A percentile compares a stretch with the other conserved stretches of the same genome.
These are phyloP conservation scores for Aristolochia contorta DNA, from an alignment of 164 flowering plant genomes.

Conservation along the genomic window DNA sequence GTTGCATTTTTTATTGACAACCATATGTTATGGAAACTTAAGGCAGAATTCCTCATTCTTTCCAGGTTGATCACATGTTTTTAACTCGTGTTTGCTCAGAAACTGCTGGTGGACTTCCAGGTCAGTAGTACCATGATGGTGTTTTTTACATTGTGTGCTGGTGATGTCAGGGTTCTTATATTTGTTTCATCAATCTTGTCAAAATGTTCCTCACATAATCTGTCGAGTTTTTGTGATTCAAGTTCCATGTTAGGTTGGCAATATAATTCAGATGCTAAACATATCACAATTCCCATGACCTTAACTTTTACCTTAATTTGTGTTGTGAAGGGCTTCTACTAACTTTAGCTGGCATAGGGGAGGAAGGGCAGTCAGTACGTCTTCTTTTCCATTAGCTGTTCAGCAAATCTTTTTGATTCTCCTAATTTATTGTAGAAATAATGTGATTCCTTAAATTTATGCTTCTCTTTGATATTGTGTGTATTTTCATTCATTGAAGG, in stretches of 20 bases:
- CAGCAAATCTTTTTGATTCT: background rate
- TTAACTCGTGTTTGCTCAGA: conserved; percentile 97
- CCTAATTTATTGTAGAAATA: too few relatives aligned
- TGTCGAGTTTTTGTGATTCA: background rate
- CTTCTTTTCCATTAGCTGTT: background rate
- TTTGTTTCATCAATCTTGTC: too few relatives aligned
- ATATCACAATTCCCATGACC: too few relatives aligned
- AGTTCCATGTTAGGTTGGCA: background rate
- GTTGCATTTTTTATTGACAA: background rate
- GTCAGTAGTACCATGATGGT: conserved; percentile 28
- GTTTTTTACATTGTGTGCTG: background rate
- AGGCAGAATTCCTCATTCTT: background rate
- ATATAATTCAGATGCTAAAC: background rate
- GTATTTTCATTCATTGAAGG: conserved; percentile 35
- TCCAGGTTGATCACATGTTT: conserved; percentile 93
- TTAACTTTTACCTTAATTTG: too few relatives aligned
- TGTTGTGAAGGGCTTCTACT: conserved; percentile 60
- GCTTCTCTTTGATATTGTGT: background rate
- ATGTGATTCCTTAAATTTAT: background rate
- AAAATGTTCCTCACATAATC: background rate
- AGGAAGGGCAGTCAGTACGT: conserved; percentile 91
- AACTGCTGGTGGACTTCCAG: conserved; percentile 99
- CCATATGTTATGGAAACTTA: background rate
- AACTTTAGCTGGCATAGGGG: conserved; percentile 95
- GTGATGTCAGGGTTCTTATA: too few relatives aligned